phyloP scores from a whole-genome alignment of 2,329 filamentous ascomycete species.

The Fusarium falciforme region DNA sequence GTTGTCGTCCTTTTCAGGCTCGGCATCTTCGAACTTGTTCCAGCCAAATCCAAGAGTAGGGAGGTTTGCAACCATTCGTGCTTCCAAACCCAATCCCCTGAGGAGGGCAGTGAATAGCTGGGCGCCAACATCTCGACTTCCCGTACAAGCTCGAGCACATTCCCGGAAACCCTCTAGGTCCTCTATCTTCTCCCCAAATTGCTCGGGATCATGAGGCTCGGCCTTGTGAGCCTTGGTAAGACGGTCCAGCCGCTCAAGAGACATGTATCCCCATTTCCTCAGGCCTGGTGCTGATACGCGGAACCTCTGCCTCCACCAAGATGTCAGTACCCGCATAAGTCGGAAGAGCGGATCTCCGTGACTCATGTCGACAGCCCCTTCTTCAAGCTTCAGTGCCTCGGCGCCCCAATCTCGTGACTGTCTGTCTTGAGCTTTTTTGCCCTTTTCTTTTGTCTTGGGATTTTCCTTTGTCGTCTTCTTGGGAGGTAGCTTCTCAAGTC shows the following conservation, averaged over 20 bases:
- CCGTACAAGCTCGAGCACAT: slow-evolving; percentile 75
- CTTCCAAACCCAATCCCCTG: slow-evolving; percentile 82
- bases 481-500: slow-evolving; percentile 59
- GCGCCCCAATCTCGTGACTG: slow-evolving; percentile 73
- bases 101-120: slow-evolving; percentile 91
- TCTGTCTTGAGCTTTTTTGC: slow-evolving; percentile 52
- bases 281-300: slow-evolving; percentile 80
- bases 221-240: slow-evolving; percentile 77
- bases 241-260: slow-evolving; percentile 78
- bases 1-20: slow-evolving; percentile 56
- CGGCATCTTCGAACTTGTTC: slow-evolving; percentile 86
- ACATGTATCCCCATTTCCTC: slow-evolving; percentile 90
- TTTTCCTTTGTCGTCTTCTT: slow-evolving; percentile 40
- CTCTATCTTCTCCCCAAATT: slow-evolving; percentile 82
- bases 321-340: slow-evolving; percentile 79
- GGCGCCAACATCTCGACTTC: slow-evolving; percentile 87
- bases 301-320: slow-evolving; percentile 92
- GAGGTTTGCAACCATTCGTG: slow-evolving; percentile 84
- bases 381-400: slow-evolving; percentile 75
- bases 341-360: slow-evolving; percentile 83
- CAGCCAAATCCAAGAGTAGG: slow-evolving; percentile 92
- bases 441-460: slow-evolving; percentile 53
- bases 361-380: slow-evolving; percentile 80
- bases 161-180: slow-evolving; percentile 74
- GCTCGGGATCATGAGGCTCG: slow-evolving; percentile 68